Base-by-base conservation (phyloP, 805 yeast genomes). In the Diddensiella caesifluorescens region DNA sequence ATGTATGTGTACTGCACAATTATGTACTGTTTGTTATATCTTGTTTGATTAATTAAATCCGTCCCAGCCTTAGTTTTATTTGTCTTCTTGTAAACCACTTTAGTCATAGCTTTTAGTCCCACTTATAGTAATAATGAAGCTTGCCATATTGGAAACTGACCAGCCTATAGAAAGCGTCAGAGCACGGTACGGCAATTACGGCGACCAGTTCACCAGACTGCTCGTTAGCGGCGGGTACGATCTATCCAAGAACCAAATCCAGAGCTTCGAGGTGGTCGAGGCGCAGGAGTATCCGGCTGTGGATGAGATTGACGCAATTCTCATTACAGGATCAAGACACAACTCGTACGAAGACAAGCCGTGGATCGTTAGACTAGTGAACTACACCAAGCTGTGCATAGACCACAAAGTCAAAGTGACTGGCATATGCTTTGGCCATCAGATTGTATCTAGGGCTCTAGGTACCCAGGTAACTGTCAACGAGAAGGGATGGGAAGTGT, bases 341-440 rank as follows among this genome's bases (percentile, higher is more conserved):
- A 53, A 54, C 29, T 62, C 69, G 15, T 63, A 55, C 47, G 60
- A 52, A 21, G 50, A 59, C 40, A 56, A 49, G 6, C 49, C 42
- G 32, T 67, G 70, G 69, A 63, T 68, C 27, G 27, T 51, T 13
- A 44, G 53, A 38, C 54, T 67, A n/a, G 51, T 55, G 3, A 62
- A 52, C 26, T 67, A 45, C 41, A 40, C 54, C 12, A 33, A 39
- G 29, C 4, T 28, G 22, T 43, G 48, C 18, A 25, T 60, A 4
- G 54, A 37, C 7, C 38, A 33, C 12, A 33, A 43, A 5, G 41
- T 48, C 23, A 47, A 48, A 32, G 39, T 63, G 6, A 44, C 63
- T 5, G 61, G 95, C 3, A 66, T 87, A 31, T 87, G 96, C 60
- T 87, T 86, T 58, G 96, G 95, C 4, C 96, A 88, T 61, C 96